These are phyloP conservation scores for Avena insularis DNA, from an alignment of 176 grass and related monocot species.

Conservation along the genomic window DNA sequence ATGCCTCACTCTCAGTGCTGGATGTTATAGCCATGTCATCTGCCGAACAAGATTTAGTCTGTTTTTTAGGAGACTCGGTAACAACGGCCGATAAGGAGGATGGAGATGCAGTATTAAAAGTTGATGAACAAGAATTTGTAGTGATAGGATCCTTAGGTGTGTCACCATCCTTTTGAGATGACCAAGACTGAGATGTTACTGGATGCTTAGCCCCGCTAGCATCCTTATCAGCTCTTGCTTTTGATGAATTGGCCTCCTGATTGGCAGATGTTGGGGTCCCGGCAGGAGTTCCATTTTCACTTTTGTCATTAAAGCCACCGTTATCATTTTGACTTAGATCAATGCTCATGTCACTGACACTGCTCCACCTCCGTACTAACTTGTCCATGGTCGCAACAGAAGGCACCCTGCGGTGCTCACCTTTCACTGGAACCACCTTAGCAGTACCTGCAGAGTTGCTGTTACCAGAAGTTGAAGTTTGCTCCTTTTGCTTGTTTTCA, in stretches of 20 bases:
- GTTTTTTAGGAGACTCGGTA: conserved; percentile 31
- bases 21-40: conserved; percentile 52
- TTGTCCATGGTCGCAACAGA: conserved; percentile 90
- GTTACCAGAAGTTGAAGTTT: conserved; percentile 74
- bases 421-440: conserved; percentile 69
- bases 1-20: conserved; percentile 40
- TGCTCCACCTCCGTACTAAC: conserved; percentile 90
- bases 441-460: conserved; percentile 50
- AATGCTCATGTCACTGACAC: conserved; percentile 96
- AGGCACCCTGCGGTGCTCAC: conserved; percentile 82
- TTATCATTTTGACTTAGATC: conserved; percentile 74
- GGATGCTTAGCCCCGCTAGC: conserved; percentile 49
- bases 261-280: conserved; percentile 69
- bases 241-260: conserved; percentile 58
- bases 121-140: conserved; percentile 38
- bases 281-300: conserved; percentile 61
- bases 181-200: conserved; percentile 45
- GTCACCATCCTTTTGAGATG: conserved; percentile 56
- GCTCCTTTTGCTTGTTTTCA: conserved; percentile 86
- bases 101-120: conserved; percentile 32
- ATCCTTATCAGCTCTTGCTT: conserved; percentile 53
- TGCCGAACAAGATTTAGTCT: conserved; percentile 39
- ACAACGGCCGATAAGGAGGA: conserved; percentile 9
- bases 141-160: conserved; percentile 31
- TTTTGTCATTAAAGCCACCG: conserved; percentile 62